Conservation (phyloP, 2,329 filamentous ascomycete genomes). For the Kalmusia sp. region DNA sequence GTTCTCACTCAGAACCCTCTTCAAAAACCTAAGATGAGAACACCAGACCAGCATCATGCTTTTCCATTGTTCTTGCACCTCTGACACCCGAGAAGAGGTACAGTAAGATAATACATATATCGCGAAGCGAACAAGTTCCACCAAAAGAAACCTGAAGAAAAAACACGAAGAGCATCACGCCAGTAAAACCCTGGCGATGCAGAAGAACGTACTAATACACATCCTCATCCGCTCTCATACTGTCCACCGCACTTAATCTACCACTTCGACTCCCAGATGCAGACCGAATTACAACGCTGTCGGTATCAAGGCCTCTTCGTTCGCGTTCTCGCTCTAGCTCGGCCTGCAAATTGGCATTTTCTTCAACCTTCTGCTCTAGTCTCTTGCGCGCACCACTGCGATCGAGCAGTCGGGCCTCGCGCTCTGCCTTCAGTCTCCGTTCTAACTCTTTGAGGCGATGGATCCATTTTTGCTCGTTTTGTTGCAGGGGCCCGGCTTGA, state of each 20-base stretch:
- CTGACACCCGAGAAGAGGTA: too few species aligned
- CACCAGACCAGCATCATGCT: too few species aligned
- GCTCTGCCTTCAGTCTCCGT: constrained; percentile 84
- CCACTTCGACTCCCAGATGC: constrained; percentile 27
- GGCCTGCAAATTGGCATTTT: constrained; percentile 73
- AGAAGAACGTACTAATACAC: constrained; percentile 27
- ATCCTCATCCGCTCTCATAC: constrained; percentile 19
- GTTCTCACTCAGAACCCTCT: too few species aligned
- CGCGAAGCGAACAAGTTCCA: too few species aligned
- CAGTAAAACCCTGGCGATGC: constrained; percentile 3
- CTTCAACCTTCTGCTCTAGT: constrained; percentile 75
- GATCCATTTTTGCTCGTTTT: constrained; percentile 79
- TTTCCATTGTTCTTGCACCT: too few species aligned
- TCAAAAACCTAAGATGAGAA: too few species aligned
- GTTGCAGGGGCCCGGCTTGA: constrained; percentile 47
- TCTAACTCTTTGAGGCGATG: constrained; percentile 87
- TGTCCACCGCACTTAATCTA: constrained; percentile 28
- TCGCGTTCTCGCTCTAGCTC: constrained; percentile 67
- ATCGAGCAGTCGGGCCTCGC: constrained; percentile 85
- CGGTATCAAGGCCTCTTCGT: constrained; percentile 28
- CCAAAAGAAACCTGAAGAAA: too few species aligned
- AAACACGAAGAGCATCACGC: too few species aligned
- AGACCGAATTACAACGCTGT: constrained; percentile 23
- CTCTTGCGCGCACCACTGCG: constrained; percentile 82
- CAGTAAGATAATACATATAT: too few species aligned